Percentiles rank a stretch among this genome's conserved stretches.
Conservation (phyloP, 192 early-diverging fungal species). For the Dissophora globulifera region DNA sequence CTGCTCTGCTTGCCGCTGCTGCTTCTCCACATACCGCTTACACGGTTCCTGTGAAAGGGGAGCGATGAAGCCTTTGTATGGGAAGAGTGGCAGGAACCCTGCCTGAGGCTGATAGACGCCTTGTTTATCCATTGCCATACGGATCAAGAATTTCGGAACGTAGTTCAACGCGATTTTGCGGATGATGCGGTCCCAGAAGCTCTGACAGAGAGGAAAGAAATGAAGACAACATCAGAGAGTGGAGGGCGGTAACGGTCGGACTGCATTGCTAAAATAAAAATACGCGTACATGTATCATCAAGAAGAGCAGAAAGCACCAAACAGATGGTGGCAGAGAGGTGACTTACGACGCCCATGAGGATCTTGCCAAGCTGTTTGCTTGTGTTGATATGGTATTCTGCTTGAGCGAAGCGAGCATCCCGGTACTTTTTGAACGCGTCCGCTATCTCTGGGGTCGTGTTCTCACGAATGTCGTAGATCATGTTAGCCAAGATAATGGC, state of each 20-base stretch:
- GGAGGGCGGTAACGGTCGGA: too few relatives aligned
- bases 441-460: background rate
- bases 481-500: constrained; percentile 4
- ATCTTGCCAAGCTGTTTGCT: constrained; percentile 6
- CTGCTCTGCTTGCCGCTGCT: too few relatives aligned
- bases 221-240: too few relatives aligned
- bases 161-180: background rate
- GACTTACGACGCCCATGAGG: background rate
- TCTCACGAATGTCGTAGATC: constrained; percentile 4
- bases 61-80: background rate
- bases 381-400: constrained; percentile 1
- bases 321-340: too few relatives aligned
- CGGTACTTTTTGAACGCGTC: background rate
- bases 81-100: background rate
- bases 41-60: background rate
- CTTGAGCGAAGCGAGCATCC: background rate
- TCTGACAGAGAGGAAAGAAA: too few relatives aligned
- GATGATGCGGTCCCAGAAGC: background rate
- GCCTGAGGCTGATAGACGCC: constrained; percentile 3
- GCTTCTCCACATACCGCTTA: background rate
- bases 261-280: too few relatives aligned
- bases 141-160: background rate
- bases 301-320: too few relatives aligned
- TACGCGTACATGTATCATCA: too few relatives aligned
- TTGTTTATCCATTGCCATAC: background rate